Conservation (phyloP, 495 filamentous ascomycete genomes). For the Clavariopsis aquatica region DNA sequence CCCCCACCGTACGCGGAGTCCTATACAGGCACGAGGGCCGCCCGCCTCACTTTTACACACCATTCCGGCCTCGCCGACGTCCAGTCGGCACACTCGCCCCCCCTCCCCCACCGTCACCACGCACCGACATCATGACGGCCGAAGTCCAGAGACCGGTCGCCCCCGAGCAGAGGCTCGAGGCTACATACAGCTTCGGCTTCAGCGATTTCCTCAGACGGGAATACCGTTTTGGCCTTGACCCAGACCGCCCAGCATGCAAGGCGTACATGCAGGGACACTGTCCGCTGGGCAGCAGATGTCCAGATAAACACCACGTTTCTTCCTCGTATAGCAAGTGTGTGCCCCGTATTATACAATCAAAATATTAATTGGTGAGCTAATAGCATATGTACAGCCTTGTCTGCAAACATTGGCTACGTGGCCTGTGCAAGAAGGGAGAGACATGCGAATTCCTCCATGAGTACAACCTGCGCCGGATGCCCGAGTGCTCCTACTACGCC, state of each 20-base stretch:
- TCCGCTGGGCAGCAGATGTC: conserved; percentile 71
- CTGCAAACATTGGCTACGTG: conserved; percentile 98
- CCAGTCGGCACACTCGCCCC: not conserved
- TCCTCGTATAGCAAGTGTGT: conserved; percentile 45
- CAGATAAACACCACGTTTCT: conserved; percentile 53
- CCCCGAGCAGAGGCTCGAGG: conserved; percentile 37
- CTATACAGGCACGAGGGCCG: not conserved
- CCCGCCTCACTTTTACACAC: not conserved
- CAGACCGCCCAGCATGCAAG: conserved; percentile 75
- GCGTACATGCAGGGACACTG: conserved; percentile 78
- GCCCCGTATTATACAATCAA: not conserved
- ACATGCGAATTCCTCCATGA: conserved; percentile 96
- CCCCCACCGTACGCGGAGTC: not conserved
- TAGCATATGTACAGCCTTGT: conserved; percentile 60
- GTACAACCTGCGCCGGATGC: conserved; percentile 97
- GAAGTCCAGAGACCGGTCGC: conserved; percentile 22
- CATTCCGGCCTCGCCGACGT: not conserved
- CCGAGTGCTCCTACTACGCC: conserved; percentile 78
- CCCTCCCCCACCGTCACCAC: not conserved
- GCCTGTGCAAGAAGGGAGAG: conserved; percentile 94
- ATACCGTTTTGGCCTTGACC: conserved; percentile 75
- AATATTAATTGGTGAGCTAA: conserved; percentile 15
- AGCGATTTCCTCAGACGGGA: conserved; percentile 45
- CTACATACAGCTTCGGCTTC: conserved; percentile 46
- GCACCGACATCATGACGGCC: conserved; percentile 19